A percentile compares a stretch with the other conserved stretches of the same genome.
These are phyloP conservation scores for Elsinoe ampelina DNA, from an alignment of 2,329 filamentous ascomycete genomes.

Conservation along the genomic window DNA sequence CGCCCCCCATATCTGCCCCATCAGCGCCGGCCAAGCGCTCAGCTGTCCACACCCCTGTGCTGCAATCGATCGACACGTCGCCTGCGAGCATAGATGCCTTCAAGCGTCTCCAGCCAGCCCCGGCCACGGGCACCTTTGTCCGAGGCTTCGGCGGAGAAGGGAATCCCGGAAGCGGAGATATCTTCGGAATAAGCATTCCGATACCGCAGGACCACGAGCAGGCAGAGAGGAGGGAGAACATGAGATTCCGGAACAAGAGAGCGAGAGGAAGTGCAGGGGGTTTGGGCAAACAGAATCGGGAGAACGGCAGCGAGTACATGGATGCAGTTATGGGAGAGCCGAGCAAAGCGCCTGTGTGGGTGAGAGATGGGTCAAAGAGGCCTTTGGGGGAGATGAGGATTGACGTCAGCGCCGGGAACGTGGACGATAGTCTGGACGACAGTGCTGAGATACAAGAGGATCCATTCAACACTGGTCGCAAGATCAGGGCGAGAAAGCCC, in stretches of 20 bases:
- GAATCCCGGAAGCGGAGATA: neutral
- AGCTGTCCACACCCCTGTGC: slow-evolving; percentile 9
- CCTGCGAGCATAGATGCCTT: slow-evolving; percentile 12
- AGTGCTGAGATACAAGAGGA: neutral
- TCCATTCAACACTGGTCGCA: neutral
- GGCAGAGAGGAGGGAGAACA: neutral
- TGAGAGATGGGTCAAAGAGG: neutral
- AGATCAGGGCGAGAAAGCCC: neutral
- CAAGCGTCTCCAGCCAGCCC: neutral
- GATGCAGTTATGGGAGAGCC: neutral
- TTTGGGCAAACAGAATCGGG: neutral
- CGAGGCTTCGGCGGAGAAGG: neutral
- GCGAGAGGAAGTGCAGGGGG: neutral
- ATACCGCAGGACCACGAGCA: neutral
- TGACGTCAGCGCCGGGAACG: neutral
- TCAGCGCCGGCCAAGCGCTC: neutral
- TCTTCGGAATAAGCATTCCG: slow-evolving; percentile 10
- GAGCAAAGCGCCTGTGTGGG: neutral
- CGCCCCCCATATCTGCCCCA: neutral
- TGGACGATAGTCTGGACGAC: slow-evolving; percentile 4
- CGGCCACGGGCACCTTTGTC: neutral
- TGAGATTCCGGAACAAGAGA: neutral
- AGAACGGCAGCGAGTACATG: neutral
- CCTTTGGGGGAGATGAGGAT: slow-evolving; percentile 10
- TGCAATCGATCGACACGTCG: slow-evolving; percentile 11